Evolutionary conservation across 139 green algal species (phyloP), one percentile per base, ranked within the genome.

Genomic region (Chlorella sp.): DNA sequence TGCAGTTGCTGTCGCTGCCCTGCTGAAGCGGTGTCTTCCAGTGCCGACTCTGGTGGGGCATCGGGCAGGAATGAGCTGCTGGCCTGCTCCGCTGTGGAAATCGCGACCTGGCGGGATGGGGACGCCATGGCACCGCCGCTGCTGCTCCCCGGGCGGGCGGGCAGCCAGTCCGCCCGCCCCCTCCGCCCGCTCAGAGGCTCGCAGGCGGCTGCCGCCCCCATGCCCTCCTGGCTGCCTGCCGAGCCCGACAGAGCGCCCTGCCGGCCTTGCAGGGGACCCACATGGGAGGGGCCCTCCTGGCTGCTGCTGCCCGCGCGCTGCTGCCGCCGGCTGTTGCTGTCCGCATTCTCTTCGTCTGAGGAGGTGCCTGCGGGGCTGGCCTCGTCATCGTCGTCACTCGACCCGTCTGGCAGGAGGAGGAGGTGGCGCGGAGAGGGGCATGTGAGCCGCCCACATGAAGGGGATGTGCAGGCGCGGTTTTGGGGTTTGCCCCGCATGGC

Each of bases 61-160:
- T 86, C 81, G 0, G 81, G 81, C 17, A 86, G 72, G 32, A 81
- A 46, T 4, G 81, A 86, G 40, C 46, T 73, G 81, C 81, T 86
- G 54, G 46, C 68, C 72, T 44, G 51, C 70, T 79, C 81, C 0
- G 68, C 51, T 40, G 34, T 54, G 7, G 81, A 85, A 60, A 60
- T 24, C 11, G 30, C 48, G 51, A 41, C 48, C 24, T 14, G 48
- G 43, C 77, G 77, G 40, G 44, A 44, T 30, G 77, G 77, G 3
- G 77, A 83, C 24, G 41, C 77, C 30, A 73, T 56, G 13, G 20
- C 32, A 32, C 43, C 34, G 65, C 64, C 28, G 30, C 76, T 69
- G 43, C 68, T 73, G n/a, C 38, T 34, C 34, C 22, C 11, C n/a
- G 9, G 36, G 51, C 46, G 19, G 60, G 32, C 65, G n/a, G 22